phyloP scores from a whole-genome alignment of 2,329 filamentous ascomycete genomes.

The Xylaria sp. region DNA sequence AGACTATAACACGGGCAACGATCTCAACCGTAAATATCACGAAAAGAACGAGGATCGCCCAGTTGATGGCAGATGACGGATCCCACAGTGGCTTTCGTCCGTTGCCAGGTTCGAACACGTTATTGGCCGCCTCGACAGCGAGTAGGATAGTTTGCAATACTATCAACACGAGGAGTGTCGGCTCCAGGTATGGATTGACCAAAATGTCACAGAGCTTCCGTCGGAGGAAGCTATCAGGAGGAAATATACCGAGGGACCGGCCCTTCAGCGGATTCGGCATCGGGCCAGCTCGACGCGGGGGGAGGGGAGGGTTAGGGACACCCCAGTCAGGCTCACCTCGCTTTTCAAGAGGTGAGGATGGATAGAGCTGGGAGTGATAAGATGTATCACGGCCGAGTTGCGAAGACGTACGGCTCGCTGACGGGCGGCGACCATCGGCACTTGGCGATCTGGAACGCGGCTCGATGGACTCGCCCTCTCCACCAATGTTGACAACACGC shows the following conservation, averaged over 20 bases:
- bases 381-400: conserved; percentile 61
- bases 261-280: conserved; percentile 84
- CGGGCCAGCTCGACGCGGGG: conserved; percentile 51
- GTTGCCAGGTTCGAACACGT: conserved; percentile 73
- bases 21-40: conserved; percentile 90
- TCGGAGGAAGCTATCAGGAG: conserved; percentile 79
- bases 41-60: conserved; percentile 84
- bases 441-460: conserved; percentile 70
- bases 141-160: conserved; percentile 89
- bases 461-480: conserved; percentile 86
- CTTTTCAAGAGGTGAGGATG: conserved; percentile 60
- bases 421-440: conserved; percentile 63
- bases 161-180: conserved; percentile 86
- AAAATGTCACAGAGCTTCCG: conserved; percentile 82
- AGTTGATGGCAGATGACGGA: conserved; percentile 72
- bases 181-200: conserved; percentile 87
- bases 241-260: conserved; percentile 85
- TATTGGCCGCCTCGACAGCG: conserved; percentile 80
- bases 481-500: conserved; percentile 96
- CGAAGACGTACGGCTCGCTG: conserved; percentile 54
- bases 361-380: conserved; percentile 62
- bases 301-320: conserved; percentile 47
- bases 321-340: conserved; percentile 49
- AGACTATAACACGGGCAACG: conserved; percentile 86
- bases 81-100: conserved; percentile 74